Base-by-base conservation (phyloP, 129 eudicot species). In the Flaveria bidentis region DNA sequence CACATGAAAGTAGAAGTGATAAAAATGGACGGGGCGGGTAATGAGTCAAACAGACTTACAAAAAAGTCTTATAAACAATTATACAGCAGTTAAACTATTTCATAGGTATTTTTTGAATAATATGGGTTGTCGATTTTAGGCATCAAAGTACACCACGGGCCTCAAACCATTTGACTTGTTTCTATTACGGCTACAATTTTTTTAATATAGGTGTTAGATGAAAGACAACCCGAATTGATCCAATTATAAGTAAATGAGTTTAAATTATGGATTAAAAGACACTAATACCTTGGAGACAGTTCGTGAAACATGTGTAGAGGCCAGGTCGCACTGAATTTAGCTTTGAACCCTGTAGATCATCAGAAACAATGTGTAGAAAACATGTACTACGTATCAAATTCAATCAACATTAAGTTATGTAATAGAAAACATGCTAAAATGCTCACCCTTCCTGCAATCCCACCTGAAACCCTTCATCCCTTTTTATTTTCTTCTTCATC, bases 281-380 rank as follows among this genome's bases (percentile, higher is more conserved):
- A 30, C 56, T 44, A 25, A 74, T 91, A 94, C 98, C 98, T 94
- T 94, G 58, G 98, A 80, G 39, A 94, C 97, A 3, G 98, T 91
- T 81, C 91, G 97, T 66, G 91, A 89, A 82, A 94, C 36, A 30
- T 30, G 36, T 26, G 36, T 30, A 94, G 97, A 94, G 91, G 82
- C 98, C 98, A 65, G 98, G 97, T 17, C 97, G 96, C 51, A 94
- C 98, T 22, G 96, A 97, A 75, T 82, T 80, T 30, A 96, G 87
- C 77, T 81, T 88, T 45, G 84, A 80, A 64, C 61, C 86, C 97
- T 93, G 86, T 5, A 83, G 3, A 85, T 69, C 75, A 76, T 36
- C 11, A 76, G 6, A 76, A 76, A 39, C 25, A 61, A 63, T 52
- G 26, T 55, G 74, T 82, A 69, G 82, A 69, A 17, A 69, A 61